phyloP scores from a whole-genome alignment of 2,329 filamentous ascomycete genomes.

The Paecilomyces sp. region DNA sequence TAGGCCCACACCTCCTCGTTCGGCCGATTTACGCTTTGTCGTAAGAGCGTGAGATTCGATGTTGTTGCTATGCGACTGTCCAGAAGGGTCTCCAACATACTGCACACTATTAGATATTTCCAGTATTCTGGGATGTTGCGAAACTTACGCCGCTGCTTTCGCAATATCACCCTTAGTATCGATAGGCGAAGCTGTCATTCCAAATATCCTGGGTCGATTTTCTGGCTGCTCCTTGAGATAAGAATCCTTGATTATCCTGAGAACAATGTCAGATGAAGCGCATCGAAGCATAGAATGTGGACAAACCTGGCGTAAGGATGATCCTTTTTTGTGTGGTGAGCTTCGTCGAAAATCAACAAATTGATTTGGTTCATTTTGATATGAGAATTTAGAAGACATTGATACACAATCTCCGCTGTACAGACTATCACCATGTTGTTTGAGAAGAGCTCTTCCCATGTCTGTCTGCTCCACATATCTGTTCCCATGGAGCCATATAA shows the following conservation, averaged over 20 bases:
- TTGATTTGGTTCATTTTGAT: conserved; percentile 78
- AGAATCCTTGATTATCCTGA: conserved; percentile 75
- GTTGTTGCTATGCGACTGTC: conserved; percentile 79
- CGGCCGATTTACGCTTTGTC: conserved; percentile 53
- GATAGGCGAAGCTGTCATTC: conserved; percentile 95
- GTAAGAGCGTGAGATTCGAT: conserved; percentile 52
- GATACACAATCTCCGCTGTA: conserved; percentile 78
- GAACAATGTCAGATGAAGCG: conserved; percentile 5
- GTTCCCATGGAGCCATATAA: conserved; percentile 65
- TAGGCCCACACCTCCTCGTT: conserved; percentile 53
- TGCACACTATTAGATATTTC: conserved; percentile 12
- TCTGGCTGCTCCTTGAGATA: conserved; percentile 51
- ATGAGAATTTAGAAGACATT: conserved; percentile 71
- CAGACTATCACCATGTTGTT: conserved; percentile 82
- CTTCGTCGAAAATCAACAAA: conserved; percentile 89
- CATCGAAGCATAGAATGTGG: neutral
- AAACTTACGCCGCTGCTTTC: conserved; percentile 52
- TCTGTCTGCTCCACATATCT: conserved; percentile 53
- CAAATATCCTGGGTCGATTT: conserved; percentile 69
- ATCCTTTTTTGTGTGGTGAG: conserved; percentile 90
- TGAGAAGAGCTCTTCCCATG: conserved; percentile 52
- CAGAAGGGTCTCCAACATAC: conserved; percentile 67
- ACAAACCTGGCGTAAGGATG: conserved; percentile 70
- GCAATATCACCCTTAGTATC: conserved; percentile 71
- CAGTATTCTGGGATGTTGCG: neutral